Evolutionary conservation across 208 protist species (phyloP).

Genomic region (Acanthamoeba royreba): DNA sequence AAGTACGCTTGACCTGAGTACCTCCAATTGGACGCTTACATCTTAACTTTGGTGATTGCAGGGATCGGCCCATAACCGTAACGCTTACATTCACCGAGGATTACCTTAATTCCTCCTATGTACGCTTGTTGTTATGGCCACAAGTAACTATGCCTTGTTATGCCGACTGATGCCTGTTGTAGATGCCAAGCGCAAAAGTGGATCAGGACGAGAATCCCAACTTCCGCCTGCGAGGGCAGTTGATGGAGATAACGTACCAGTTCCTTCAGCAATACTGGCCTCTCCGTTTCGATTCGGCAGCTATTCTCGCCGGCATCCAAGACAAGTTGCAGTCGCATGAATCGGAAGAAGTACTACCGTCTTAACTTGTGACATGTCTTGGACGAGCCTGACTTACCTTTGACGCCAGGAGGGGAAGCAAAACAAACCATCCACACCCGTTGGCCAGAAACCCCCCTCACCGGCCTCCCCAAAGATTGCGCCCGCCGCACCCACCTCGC

Average conservation of each 20-base stretch:
- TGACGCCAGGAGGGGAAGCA: too few species aligned
- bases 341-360: neutral
- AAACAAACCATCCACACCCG: too few species aligned
- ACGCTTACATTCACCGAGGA: neutral
- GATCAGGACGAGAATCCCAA: neutral
- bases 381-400: too few species aligned
- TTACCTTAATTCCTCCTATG: neutral
- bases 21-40: too few species aligned
- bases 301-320: neutral
- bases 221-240: neutral
- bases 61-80: neutral
- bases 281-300: neutral
- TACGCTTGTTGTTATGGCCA: neutral
- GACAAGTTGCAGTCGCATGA: neutral
- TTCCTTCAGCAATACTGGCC: conserved; percentile 17
- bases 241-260: neutral
- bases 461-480: neutral
- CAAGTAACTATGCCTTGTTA: neutral
- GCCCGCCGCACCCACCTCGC: neutral
- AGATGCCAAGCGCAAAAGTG: neutral
- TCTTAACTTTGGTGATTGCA: neutral
- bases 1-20: neutral
- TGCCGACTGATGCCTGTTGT: neutral
- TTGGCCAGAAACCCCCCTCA: too few species aligned
- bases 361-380: too few species aligned